Evolutionary conservation across 768 basidiomycete species (phyloP), one percentile per base, ranked within the genome.

Genomic region (Mycena haematopus): DNA sequence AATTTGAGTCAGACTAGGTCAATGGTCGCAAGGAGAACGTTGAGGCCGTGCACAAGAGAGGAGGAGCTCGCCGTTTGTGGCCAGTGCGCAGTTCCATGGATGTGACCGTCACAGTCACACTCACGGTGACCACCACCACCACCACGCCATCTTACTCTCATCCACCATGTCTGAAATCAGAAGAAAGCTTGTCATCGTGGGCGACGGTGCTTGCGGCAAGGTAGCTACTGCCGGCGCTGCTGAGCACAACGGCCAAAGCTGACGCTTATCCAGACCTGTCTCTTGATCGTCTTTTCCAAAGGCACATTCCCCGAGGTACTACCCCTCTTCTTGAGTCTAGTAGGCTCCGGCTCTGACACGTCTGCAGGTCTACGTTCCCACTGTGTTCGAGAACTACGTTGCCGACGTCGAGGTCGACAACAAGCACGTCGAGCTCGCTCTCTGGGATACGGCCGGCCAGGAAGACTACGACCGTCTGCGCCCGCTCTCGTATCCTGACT

Each of bases 361-460:
- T 9, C 19, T 9, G 42, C 59, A 99, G 96, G 97, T 99, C 70
- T 99, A 99, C 75, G 95, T 99, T 66, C 97, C 97, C 52, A 99
- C 97, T 62, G 97, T 99, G 54, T 99, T 99, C 70, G 97, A 99
- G 85, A 98, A 98, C 87, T 97, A 98, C 77, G 96, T 97, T 58
- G 96, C 96, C 69, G 96, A 99, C 76, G 95, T 99, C 52, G 95
- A 98, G 77, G 96, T 99, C 65, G 96, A 99, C 73, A 93, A 93
- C 69, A 99, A 96, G 82, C 93, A 96, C 74, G 96, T 99, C 70
- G 97, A 99, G 79, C 84, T 99, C 71, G 96, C 97, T 29, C 81
- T 99, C 71, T 99, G 97, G 97, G 97, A 99, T 96, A 99, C 97
- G 55, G 96, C 97, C 35, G 97, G 97, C 56, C 96, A 99, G 77